Evolutionary conservation across 306 rosid genomes (phyloP).

Genomic region (Adenanthera pavonina): DNA sequence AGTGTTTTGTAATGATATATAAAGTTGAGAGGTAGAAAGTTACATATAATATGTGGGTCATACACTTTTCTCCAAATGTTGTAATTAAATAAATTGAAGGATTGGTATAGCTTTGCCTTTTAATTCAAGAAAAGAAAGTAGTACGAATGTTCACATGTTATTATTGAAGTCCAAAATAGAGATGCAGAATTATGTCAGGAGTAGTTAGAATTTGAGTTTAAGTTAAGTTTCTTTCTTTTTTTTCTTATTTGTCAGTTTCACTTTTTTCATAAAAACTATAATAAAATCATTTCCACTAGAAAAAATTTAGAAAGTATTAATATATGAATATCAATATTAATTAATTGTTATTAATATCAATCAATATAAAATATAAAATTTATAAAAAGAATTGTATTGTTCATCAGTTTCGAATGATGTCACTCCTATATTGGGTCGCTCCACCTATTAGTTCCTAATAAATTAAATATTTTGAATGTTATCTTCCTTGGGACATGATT

Average conservation of each 20-base stretch:
- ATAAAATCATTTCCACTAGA: not conserved
- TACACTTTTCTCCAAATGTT: not conserved
- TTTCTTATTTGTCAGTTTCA: too few species aligned
- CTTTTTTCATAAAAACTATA: not conserved
- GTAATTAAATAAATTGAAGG: not conserved
- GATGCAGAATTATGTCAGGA: not conserved
- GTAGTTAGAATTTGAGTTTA: not conserved
- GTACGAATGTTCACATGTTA: not conserved
- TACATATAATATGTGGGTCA: too few species aligned
- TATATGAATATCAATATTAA: too few species aligned
- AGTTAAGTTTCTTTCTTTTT: not conserved
- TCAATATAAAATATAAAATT: not conserved
- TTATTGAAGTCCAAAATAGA: not conserved
- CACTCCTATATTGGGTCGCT: too few species aligned
- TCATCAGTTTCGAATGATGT: not conserved
- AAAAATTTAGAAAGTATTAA: not conserved
- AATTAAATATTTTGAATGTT: not conserved
- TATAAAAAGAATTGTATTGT: not conserved
- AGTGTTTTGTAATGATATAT: not conserved
- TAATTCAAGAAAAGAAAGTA: not conserved
- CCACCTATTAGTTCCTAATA: not conserved
- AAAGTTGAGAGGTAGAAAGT: not conserved
- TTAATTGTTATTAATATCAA: too few species aligned
- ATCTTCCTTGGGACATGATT: too few species aligned
- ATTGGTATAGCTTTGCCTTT: not conserved